These are phyloP conservation scores for Gymnopilus junonius DNA, from an alignment of 768 basidiomycete genomes.

Conservation along the genomic window DNA sequence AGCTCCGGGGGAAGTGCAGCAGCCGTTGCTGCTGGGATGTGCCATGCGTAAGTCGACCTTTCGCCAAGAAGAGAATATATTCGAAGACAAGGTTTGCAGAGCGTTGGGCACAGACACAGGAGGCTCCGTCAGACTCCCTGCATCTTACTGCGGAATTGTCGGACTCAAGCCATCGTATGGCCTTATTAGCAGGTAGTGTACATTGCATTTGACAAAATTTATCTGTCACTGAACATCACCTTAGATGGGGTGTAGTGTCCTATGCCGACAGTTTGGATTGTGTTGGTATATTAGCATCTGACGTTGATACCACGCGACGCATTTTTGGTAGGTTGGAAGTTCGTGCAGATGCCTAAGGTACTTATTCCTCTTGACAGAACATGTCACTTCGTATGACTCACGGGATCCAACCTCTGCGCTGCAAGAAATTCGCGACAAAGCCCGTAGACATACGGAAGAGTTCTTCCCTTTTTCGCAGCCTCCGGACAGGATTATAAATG, in stretches of 20 bases:
- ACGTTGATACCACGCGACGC: conserved; percentile 48
- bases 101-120: conserved; percentile 96
- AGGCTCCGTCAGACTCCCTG: conserved; percentile 91
- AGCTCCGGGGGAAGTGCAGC: conserved; percentile 96
- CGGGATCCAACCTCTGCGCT: conserved; percentile 78
- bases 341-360: background rate
- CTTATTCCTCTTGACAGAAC: conserved; percentile 33
- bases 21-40: conserved; percentile 85
- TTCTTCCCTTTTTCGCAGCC: conserved; percentile 16
- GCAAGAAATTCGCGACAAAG: conserved; percentile 34
- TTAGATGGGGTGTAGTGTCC: conserved; percentile 87
- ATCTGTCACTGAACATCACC: background rate
- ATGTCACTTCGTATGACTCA: conserved; percentile 60
- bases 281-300: conserved; percentile 78
- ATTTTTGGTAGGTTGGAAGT: conserved; percentile 63
- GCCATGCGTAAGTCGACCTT: conserved; percentile 68
- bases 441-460: conserved; percentile 16
- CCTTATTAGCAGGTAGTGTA: conserved; percentile 76
- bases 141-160: conserved; percentile 90
- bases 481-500: conserved; percentile 36
- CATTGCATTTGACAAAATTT: background rate
- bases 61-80: background rate
- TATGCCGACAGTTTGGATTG: conserved; percentile 97
- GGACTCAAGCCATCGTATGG: conserved; percentile 97
- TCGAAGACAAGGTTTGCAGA: conserved; percentile 41